Conservation (phyloP, 192 early-diverging fungal species). For the Polychytrium aggregatum region DNA sequence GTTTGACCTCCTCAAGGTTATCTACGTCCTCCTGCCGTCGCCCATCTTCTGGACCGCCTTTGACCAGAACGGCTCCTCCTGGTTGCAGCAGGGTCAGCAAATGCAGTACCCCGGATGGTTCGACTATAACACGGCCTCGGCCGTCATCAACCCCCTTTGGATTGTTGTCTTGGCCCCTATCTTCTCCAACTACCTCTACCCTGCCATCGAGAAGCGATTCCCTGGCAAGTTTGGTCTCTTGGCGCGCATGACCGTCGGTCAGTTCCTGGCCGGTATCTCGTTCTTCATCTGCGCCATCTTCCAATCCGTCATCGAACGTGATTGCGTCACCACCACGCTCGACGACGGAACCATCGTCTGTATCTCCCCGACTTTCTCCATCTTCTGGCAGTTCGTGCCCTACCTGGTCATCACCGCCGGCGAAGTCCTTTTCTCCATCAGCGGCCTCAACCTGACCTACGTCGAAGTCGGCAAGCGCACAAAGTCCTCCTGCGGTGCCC, state of each 20-base stretch:
- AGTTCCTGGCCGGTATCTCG: constrained; percentile 34
- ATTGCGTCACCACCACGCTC: no score
- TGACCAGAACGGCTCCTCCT: constrained; percentile 22
- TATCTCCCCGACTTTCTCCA: no score
- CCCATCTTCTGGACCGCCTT: constrained; percentile 32
- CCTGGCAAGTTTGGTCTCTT: constrained; percentile 30
- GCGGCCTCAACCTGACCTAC: constrained; percentile 55
- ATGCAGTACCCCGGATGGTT: constrained; percentile 16
- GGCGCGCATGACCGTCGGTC: constrained; percentile 43
- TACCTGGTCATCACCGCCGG: constrained; percentile 46
- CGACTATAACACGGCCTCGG: constrained; percentile 15
- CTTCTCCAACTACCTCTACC: constrained; percentile 40
- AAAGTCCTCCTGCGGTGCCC: constrained; percentile 37
- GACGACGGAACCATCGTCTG: no score
- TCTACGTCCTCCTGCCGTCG: constrained; percentile 17
- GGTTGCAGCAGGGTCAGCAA: constrained; percentile 20
- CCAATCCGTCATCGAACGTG: no score
- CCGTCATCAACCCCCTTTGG: constrained; percentile 32
- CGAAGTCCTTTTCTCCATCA: constrained; percentile 46
- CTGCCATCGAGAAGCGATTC: constrained; percentile 28
- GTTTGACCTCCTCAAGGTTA: constrained; percentile 19
- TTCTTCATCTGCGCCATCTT: constrained; percentile 25
- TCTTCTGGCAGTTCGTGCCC: no score
- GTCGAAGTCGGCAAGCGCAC: constrained; percentile 49
- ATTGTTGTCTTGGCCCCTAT: constrained; percentile 44